A percentile compares a stretch with the other conserved stretches of the same genome.
These are phyloP conservation scores for Aristolochia contorta DNA, from an alignment of 164 flowering plant genomes.

Conservation along the genomic window DNA sequence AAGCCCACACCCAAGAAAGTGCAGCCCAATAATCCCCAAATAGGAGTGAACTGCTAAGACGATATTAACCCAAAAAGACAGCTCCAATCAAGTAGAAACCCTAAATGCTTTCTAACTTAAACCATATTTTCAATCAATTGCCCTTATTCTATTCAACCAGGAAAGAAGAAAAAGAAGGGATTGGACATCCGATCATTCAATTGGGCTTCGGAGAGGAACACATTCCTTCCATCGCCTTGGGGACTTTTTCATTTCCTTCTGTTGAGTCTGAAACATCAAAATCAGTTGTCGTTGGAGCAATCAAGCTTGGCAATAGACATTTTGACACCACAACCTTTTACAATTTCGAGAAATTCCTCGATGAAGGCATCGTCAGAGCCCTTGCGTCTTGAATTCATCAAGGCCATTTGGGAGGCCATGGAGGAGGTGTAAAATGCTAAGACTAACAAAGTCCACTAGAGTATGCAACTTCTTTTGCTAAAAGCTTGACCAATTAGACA, in stretches of 20 bases:
- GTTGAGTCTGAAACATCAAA: slow-evolving; percentile 1
- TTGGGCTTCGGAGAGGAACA: background rate
- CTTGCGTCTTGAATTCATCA: slow-evolving; percentile 16
- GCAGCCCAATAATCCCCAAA: too few species aligned
- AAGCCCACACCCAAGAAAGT: too few species aligned
- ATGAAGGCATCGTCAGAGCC: slow-evolving; percentile 23
- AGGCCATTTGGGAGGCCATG: slow-evolving; percentile 15
- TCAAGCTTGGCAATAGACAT: slow-evolving; percentile 22
- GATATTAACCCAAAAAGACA: too few species aligned
- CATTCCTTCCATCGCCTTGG: slow-evolving; percentile 4
- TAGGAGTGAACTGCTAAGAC: too few species aligned
- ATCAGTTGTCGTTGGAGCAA: slow-evolving; percentile 10
- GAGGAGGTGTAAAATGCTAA: slow-evolving; percentile 16
- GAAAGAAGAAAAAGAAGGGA: too few species aligned
- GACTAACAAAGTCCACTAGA: slow-evolving; percentile 19
- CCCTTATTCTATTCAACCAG: too few species aligned
- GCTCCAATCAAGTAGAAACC: too few species aligned
- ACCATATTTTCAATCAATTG: too few species aligned
- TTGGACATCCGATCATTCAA: background rate
- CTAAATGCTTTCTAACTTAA: too few species aligned
- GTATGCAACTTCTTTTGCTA: slow-evolving; percentile 23
- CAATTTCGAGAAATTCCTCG: slow-evolving; percentile 16
- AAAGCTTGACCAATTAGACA: slow-evolving; percentile 14
- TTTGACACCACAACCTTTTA: slow-evolving; percentile 19
- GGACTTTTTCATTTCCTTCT: slow-evolving; percentile 12